Evolutionary conservation across 768 basidiomycete species (phyloP), one percentile per base, ranked within the genome.

Genomic region (Gymnopilus junonius): DNA sequence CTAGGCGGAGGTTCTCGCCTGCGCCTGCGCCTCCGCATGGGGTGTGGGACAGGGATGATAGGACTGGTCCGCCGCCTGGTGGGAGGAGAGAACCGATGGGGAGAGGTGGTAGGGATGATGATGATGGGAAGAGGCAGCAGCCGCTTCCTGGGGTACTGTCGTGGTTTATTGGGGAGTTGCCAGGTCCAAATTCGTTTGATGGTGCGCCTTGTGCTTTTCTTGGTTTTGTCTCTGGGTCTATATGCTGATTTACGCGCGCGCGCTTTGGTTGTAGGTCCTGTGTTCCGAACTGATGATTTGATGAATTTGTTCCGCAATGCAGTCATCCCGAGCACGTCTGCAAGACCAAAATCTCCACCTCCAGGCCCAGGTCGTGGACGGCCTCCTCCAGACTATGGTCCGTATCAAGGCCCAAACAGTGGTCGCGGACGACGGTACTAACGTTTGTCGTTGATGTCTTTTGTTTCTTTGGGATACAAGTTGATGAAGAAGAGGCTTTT

Each of bases 201-300:
- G 96, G 95, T 95, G 66, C 67, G 88, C 82, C 50, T 54, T 42
- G 17, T 68, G 87, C 82, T 54, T 53, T 39, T 17, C n/a, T 39
- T 63, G n/a, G n/a, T n/a, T n/a, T n/a, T n/a, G n/a, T n/a, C n/a
- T n/a, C n/a, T n/a, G n/a, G n/a, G n/a, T n/a, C n/a, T n/a, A n/a
- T n/a, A n/a, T n/a, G n/a, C n/a, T n/a, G n/a, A n/a, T n/a, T n/a
- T n/a, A n/a, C n/a, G n/a, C n/a, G n/a, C n/a, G n/a, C n/a, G n/a
- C n/a, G n/a, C n/a, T n/a, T n/a, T n/a, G n/a, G n/a, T 27, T 67
- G 21, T 67, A 96, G 95, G 95, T 4, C 95, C 95, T 8, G 85
- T 94, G 39, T 97, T 97, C 78, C 83, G 93, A 60, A 90, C 91
- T 1, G 95, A 97, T 31, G 95, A 97, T 74, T 79, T 97, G 39